Conservation (phyloP, 2,329 filamentous ascomycete species). For the Penicillium paneum region DNA sequence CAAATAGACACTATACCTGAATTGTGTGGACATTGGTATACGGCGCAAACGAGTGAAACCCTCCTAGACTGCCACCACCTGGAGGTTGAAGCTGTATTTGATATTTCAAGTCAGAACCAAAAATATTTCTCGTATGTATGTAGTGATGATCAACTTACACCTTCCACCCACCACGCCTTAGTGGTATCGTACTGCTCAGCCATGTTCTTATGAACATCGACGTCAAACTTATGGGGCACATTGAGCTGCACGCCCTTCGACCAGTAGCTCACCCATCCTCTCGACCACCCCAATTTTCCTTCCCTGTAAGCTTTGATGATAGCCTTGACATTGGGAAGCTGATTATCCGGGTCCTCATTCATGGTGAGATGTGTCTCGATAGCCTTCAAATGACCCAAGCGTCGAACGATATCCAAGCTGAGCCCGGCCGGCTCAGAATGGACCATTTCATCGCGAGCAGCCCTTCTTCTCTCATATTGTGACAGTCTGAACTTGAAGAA, state of each 20-base stretch:
- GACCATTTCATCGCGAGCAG: not conserved
- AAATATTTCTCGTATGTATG: not conserved
- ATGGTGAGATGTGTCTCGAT: not conserved
- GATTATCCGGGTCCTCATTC: not conserved
- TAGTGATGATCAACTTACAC: not conserved
- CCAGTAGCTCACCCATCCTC: slow-evolving; percentile 11
- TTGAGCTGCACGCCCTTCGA: slow-evolving; percentile 5
- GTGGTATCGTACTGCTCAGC: not conserved
- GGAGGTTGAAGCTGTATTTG: not conserved
- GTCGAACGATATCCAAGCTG: not conserved
- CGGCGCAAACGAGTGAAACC: not conserved
- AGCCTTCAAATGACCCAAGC: not conserved
- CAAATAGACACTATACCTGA: not conserved
- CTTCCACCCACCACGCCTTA: slow-evolving; percentile 9
- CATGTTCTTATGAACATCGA: not conserved
- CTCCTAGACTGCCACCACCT: not conserved
- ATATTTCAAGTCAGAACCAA: not conserved
- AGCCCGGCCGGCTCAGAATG: not conserved
- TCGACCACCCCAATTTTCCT: not conserved
- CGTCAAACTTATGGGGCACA: slow-evolving; percentile 1
- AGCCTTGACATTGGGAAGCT: slow-evolving; percentile 2
- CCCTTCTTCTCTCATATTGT: not conserved
- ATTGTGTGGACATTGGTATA: not conserved
- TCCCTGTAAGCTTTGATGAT: slow-evolving; percentile 2
- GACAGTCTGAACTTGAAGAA: not conserved